Evolutionary conservation across 2,329 filamentous ascomycete species (phyloP), one percentile per base, ranked within the genome.

Genomic region (Aspergillus brunneoviolaceus): DNA sequence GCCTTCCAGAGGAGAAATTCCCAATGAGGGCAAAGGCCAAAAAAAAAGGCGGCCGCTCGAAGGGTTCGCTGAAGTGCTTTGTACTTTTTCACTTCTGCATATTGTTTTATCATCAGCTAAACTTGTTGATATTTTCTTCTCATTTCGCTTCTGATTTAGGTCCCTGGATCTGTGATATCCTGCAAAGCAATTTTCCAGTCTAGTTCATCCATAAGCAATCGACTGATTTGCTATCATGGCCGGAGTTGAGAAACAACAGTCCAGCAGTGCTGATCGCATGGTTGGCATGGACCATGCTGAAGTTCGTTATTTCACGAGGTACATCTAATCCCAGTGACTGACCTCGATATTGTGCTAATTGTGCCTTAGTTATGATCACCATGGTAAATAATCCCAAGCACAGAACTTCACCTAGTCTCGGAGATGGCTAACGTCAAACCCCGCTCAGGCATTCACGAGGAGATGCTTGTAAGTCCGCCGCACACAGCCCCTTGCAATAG

Each of bases 231-330:
- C 58, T 60, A 74, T 60, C 59, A 79, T 74, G 75, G 69, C 71
- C 60, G 72, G 63, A 65, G 55, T 63, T 29, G 67, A 65, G 50
- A 63, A 56, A 52, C 39, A 45, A 19, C 39, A 45, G 16, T 45
- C 39, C 56, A 78, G 76, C 70, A 79, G 77, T 59, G 79, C 79
- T 62, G 80, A 82, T 65, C 74, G 77, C 62, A 79, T 81, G 78
- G 77, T 77, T 35, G 79, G 78, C 70, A 88, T 96, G 85, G 89
- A 91, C 76, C 93, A 96, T 81, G 95, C 93, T 66, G 95, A 99
- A 84, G 92, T 96, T 79, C 95, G 98, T 80, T 99, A 98, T 84
- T 98, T 98, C 83, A 98, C 97, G 82, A 96, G 92, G 93, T 96
- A 80, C 67, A 75, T 59, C 1, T 2, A 27, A 52, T 55, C 27